Base-by-base conservation (phyloP, 768 basidiomycete genomes). In the Glaciozyma antarctica region DNA sequence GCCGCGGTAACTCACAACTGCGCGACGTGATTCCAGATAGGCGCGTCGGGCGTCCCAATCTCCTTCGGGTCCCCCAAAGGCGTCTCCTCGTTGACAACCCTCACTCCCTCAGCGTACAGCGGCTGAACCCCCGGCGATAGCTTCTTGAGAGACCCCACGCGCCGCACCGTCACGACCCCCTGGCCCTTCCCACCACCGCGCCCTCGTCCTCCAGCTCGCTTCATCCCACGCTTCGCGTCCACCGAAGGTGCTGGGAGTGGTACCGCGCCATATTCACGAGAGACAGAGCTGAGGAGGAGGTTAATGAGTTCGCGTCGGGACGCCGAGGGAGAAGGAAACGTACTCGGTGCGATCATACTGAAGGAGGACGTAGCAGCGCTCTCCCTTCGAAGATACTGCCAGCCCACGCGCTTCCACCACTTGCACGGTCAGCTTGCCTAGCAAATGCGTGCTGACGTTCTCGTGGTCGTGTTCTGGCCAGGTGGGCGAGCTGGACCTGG, bases 11-110 rank as follows among this genome's bases (percentile, higher is more conserved):
- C 91, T 78, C 78, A 94, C 92, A 98, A 98, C 54, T 91, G 87
- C 41, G 97, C 93, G 75, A 94, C 86, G 76, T 97, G 92, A 78
- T 97, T 95, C 93, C 93, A 98, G 38, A 91, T 85, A 8, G 94
- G 94, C 78, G 44, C 13, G 1, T 48, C 22, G 2, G 65, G 56
- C 21, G 69, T 70, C 19, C 69, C 69, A 60, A 70, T 63, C 17
- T 59, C 45, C 32, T 48, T 51, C 8, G 38, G 1, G 48, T 24
- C 49, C 2, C 49, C 41, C 30, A 17, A 1, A 22, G 47, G 21
- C 12, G 17, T 28, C 52, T 54, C 45, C 44, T 48, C 32, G 24
- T 19, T 28, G 54, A 57, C 12, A 44, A 47, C 45, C 22, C 49
- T n/a, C 21, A 24, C n/a, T n/a, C 49, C 21, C 24, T 51, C 49